phyloP scores from a whole-genome alignment of 345 rosid species.

The Reutealis trisperma region DNA sequence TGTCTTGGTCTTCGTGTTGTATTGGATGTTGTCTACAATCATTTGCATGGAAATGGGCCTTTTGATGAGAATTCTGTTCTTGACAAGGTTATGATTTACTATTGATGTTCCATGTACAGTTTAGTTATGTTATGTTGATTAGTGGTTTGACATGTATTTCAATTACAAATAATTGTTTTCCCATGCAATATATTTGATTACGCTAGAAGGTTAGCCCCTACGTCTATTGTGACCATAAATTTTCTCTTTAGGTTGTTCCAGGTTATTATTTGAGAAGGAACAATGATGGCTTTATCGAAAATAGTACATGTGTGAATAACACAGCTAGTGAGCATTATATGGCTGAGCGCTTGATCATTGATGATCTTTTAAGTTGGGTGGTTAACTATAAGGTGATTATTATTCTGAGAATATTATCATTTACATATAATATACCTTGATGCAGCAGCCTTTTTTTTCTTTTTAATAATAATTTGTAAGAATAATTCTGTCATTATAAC shows the following conservation, averaged over 20 bases:
- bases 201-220: conserved; percentile 7
- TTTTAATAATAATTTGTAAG: not conserved
- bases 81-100: conserved; percentile 64
- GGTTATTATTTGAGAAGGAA: conserved; percentile 95
- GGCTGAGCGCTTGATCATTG: conserved; percentile 83
- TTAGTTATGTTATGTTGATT: conserved; percentile 3
- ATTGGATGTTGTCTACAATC: conserved; percentile 94
- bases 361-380: conserved; percentile 85
- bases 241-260: conserved; percentile 74
- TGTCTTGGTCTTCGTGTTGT: conserved; percentile 66
- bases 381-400: conserved; percentile 76
- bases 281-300: conserved; percentile 74
- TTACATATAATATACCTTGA: not conserved
- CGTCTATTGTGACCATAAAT: conserved; percentile 17
- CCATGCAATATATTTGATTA: not conserved
- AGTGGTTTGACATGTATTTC: not conserved
- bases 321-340: conserved; percentile 98
- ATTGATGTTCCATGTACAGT: not conserved
- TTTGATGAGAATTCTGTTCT: conserved; percentile 75
- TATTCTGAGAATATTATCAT: conserved; percentile 2
- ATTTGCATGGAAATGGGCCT: conserved; percentile 88
- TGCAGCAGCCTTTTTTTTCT: not conserved
- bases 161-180: not conserved
- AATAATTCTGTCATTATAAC: too few species aligned
- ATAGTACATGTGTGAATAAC: conserved; percentile 89